Base-by-base conservation (phyloP, 2,329 filamentous ascomycete genomes). In the Harringtonia aguacate region DNA sequence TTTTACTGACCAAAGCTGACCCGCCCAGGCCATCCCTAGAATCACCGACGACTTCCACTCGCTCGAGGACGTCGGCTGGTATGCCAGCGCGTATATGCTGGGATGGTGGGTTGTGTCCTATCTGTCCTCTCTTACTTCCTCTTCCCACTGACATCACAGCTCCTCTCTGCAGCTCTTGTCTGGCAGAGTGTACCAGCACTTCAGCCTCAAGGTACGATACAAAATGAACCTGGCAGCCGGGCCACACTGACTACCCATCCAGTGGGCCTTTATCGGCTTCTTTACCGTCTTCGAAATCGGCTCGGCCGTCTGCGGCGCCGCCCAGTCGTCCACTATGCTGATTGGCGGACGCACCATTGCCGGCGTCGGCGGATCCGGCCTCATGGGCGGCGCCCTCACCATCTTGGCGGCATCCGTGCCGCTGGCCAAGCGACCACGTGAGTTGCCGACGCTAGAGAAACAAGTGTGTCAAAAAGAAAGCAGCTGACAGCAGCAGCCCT, bases 301-400 rank as follows among this genome's bases (percentile, higher is more conserved):
- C 2, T 75, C 70, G 0, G 50, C 73, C 4, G 55, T 80, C n/a
- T 79, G 74, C 48, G 75, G 59, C 44, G 49, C 65, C 41, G 68
- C 75, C 0, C 59, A 53, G 1, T 69, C 62, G 10, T 73, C 70
- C 0, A 50, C 57, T 0, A 72, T 72, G 61, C 65, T 79, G 42
- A 79, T 79, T 42, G 53, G 70, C 9, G 73, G 74, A 2, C 66
- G 75, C 5, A 68, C 70, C 3, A 57, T 79, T 3, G 70, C 75
- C 0, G 76, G 75, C 0, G 48, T 69, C 0, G 75, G 75, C 2
- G 64, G 62, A 1, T 65, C 73, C 2, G 76, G 69, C 0, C 50
- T 79, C 3, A 62, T 67, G 44, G 73, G 66, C n/a, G 75, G 75
- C 0, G 61, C 61, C 4, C 57, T 77, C 48, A 75, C 64, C 5